A percentile compares a stretch with the other conserved stretches of the same genome.
Evolutionary conservation across 2,329 filamentous ascomycete genomes (phyloP).

Genomic region (Elsinoe ampelina): DNA sequence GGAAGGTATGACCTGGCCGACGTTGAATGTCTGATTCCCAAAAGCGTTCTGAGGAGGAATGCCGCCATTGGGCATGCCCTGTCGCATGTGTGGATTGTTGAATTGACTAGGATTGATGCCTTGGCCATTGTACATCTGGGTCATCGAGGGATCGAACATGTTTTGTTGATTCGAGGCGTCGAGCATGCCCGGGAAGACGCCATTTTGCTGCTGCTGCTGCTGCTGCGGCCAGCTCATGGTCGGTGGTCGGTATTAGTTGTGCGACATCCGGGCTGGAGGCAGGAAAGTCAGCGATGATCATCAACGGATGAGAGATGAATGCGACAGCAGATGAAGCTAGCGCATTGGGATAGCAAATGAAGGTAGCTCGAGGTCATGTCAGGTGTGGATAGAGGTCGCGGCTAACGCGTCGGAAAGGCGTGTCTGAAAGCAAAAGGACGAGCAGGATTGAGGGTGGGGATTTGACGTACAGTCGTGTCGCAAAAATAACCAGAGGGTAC

Average conservation of each 20-base stretch:
- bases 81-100: slow-evolving; percentile 32
- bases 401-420: slow-evolving; percentile 8
- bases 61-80: slow-evolving; percentile 68
- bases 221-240: slow-evolving; percentile 18
- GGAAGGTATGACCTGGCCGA: slow-evolving; percentile 77
- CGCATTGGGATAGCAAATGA: slow-evolving; percentile 1
- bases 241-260: slow-evolving; percentile 11
- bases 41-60: slow-evolving; percentile 75
- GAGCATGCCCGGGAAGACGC: slow-evolving; percentile 17
- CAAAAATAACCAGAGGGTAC: neutral
- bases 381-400: slow-evolving; percentile 3
- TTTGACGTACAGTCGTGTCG: slow-evolving; percentile 4
- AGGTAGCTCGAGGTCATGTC: neutral
- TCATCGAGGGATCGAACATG: slow-evolving; percentile 17
- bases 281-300: neutral
- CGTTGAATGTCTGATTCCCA: slow-evolving; percentile 69
- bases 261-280: slow-evolving; percentile 12
- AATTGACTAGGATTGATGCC: slow-evolving; percentile 31
- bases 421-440: slow-evolving; percentile 7
- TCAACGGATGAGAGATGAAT: neutral
- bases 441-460: slow-evolving; percentile 1
- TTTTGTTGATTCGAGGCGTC: slow-evolving; percentile 13
- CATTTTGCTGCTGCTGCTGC: slow-evolving; percentile 15
- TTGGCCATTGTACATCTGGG: slow-evolving; percentile 17
- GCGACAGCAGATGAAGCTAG: neutral